Conservation (phyloP, 805 yeast genomes). For the Tetrapisispora phaffii region DNA sequence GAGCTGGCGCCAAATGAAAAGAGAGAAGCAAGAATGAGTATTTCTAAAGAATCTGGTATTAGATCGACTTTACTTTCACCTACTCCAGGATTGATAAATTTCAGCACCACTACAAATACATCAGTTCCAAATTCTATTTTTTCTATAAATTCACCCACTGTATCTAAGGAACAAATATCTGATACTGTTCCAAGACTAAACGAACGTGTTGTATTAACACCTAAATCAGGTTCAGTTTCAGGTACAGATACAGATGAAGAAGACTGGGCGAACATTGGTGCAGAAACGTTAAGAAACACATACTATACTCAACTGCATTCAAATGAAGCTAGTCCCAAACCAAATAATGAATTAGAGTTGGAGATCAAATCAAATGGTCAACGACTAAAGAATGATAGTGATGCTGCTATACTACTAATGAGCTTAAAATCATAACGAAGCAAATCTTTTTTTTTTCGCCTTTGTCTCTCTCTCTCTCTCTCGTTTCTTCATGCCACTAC, state of each 20-base stretch:
- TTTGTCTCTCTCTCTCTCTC: too few relatives aligned
- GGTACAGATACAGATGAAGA: constrained; percentile 85
- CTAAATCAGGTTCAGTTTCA: neutral
- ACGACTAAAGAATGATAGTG: constrained; percentile 11
- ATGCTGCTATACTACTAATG: constrained; percentile 24
- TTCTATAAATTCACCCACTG: neutral
- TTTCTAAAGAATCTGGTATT: constrained; percentile 28
- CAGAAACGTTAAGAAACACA: constrained; percentile 46
- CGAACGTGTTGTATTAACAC: neutral
- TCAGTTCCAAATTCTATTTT: neutral
- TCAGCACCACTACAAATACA: neutral
- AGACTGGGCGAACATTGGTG: constrained; percentile 91
- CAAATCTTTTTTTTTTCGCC: too few relatives aligned
- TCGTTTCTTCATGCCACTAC: too few relatives aligned
- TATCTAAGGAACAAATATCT: neutral
- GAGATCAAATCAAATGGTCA: constrained; percentile 6
- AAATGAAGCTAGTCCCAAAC: constrained; percentile 10
- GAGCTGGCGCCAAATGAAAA: neutral
- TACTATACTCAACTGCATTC: constrained; percentile 8
- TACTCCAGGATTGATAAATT: neutral
- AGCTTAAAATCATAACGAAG: constrained; percentile 23
- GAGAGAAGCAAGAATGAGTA: constrained; percentile 29
- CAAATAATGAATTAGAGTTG: constrained; percentile 1
- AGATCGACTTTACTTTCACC: constrained; percentile 21
- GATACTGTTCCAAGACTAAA: neutral